Base-by-base conservation (phyloP, 2,329 filamentous ascomycete species). In the Aplosporella prunicola region DNA sequence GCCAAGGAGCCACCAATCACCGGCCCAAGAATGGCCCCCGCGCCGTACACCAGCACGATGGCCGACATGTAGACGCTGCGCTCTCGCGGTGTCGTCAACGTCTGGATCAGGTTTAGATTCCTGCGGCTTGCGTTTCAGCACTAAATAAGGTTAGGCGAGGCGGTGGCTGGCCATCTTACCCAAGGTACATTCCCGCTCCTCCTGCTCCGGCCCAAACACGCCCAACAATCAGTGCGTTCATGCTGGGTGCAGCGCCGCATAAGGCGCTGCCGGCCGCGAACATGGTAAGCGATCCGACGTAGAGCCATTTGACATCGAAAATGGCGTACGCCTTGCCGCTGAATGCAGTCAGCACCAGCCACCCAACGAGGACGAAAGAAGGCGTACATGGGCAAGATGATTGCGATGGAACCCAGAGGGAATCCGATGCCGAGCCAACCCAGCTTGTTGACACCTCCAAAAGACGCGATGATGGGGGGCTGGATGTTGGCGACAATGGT, bases 1-100 rank as follows among this genome's bases (percentile, higher is more conserved):
- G 55, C 55, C 26, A 72, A 69, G 0, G 60, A 63, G 14, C 68
- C 67, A n/a, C 67, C 67, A 9, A 70, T 51, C 17, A 71, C 53
- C 1, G 68, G 69, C 0, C 69, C 69, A 2, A 71, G 48, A 44
- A 52, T 44, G 5, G 57, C 62, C 4, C 67, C 68, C 3, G 66
- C 32, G 25, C 67, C 65, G 62, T 65, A 71, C 0, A 45, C 44
- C 3, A 58, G 35, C 2, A 53, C 57, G 2, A 47, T 47, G 5
- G n/a, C 7, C 9, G 11, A 20, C 6, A 60, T 51, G 39, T 62
- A 65, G 2, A 52, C 26, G 0, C 51, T 43, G 0, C 57, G 55
- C 33, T 63, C 57, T 5, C 43, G 36, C 2, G 40, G 41, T 1
- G 43, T 50, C 2, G 60, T 63, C 23, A 52, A 44, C n/a, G n/a